phyloP scores from a whole-genome alignment of 169 alveolate species.

The Eimeria acervulina region DNA sequence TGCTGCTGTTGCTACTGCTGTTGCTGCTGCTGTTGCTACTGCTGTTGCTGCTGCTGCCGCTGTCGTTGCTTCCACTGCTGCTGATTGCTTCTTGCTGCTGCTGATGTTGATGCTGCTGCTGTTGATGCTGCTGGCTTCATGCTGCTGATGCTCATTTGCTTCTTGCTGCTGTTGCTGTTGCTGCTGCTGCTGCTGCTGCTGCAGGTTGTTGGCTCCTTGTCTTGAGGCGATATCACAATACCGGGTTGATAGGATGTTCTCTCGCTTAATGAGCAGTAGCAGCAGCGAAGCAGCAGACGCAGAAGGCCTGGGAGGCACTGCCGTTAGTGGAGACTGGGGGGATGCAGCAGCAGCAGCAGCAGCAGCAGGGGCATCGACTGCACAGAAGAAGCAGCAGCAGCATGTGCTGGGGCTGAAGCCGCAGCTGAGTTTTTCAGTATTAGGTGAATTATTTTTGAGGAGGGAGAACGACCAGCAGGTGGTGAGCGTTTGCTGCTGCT shows the following conservation, averaged over 20 bases:
- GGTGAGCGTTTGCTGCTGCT: background rate
- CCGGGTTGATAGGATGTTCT: constrained; percentile 12
- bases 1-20: background rate
- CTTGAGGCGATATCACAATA: constrained; percentile 15
- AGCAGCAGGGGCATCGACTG: background rate
- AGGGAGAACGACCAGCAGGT: constrained; percentile 27
- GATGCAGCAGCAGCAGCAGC: background rate
- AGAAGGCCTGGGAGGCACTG: background rate
- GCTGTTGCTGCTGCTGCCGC: background rate
- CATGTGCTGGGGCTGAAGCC: background rate
- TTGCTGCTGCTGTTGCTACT: background rate
- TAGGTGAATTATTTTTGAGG: background rate
- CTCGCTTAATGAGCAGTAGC: constrained; percentile 5
- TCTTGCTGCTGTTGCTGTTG: background rate
- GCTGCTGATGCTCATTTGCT: constrained; percentile 48
- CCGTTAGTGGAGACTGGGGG: background rate
- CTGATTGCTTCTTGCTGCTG: background rate
- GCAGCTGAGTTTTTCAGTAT: background rate
- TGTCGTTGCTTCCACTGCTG: background rate
- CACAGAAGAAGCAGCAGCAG: constrained; percentile 43
- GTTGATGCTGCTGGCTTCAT: background rate
- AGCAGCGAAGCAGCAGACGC: constrained; percentile 45
- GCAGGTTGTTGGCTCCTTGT: constrained; percentile 64
- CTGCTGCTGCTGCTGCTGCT: constrained; percentile 43
- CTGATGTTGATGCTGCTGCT: background rate